These are phyloP conservation scores for Apostasia ramifera DNA, from an alignment of 106 monocot genomes.

Conservation along the genomic window DNA sequence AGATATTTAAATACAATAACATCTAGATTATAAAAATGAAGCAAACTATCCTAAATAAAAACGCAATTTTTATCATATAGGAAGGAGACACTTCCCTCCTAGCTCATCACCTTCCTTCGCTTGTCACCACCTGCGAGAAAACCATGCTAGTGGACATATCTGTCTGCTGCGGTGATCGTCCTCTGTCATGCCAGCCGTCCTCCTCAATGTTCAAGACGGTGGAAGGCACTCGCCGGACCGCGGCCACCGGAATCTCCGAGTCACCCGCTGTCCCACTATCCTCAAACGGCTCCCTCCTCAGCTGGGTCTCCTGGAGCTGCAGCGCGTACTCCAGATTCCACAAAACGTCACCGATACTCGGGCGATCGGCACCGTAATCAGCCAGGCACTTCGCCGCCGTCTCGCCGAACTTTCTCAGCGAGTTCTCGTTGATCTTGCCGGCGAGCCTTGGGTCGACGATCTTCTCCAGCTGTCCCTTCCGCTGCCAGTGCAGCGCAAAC, in stretches of 20 bases:
- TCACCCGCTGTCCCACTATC: conserved; percentile 37
- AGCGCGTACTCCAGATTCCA: conserved; percentile 83
- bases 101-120: conserved; percentile 38
- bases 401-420: conserved; percentile 61
- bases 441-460: conserved; percentile 46
- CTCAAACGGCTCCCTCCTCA: conserved; percentile 37
- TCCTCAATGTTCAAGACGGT: background rate
- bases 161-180: background rate
- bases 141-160: conserved; percentile 15
- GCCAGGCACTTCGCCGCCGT: conserved; percentile 66
- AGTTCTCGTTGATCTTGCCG: conserved; percentile 37
- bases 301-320: conserved; percentile 49
- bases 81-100: background rate
- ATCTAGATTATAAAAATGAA: no score
- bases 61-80: no score
- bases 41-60: no score
- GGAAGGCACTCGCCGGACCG: conserved; percentile 3
- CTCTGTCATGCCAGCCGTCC: no score
- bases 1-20: no score
- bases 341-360: conserved; percentile 61
- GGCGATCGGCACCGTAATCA: conserved; percentile 52
- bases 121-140: conserved; percentile 52
- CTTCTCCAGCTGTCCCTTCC: conserved; percentile 37
- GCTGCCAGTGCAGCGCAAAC: conserved; percentile 41
- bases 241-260: background rate